Evolutionary conservation across 352 stramenopile species (phyloP).

Genomic region (Globisporangium middletonii): DNA sequence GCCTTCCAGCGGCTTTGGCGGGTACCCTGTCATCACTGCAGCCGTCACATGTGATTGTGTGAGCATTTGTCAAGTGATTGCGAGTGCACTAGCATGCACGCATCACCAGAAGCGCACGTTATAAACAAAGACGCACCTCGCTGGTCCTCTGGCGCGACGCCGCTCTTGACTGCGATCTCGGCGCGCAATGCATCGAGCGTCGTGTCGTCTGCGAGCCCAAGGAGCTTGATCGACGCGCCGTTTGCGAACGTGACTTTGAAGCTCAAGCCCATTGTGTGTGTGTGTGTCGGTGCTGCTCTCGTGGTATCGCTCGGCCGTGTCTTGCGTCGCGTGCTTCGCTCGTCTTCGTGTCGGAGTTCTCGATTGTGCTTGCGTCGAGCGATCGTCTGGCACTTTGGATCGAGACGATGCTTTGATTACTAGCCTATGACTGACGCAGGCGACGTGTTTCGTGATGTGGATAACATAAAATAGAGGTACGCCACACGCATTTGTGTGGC

Average conservation of each 20-base stretch:
- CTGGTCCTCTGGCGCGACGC: conserved; percentile 3
- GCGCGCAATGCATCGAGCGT: conserved; percentile 53
- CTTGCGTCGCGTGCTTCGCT: neutral
- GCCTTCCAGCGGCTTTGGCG: conserved; percentile 30
- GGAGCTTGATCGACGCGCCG: conserved; percentile 67
- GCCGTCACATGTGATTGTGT: conserved; percentile 29
- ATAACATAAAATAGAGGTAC: no score
- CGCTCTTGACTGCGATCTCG: conserved; percentile 42
- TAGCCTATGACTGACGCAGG: no score
- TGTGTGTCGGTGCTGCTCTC: neutral
- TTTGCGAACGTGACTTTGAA: conserved; percentile 79
- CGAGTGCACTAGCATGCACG: neutral
- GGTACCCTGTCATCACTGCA: no score
- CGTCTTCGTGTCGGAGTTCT: conserved; percentile 2
- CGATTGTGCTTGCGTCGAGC: conserved; percentile 2
- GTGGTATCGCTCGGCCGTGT: no score
- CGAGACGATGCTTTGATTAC: no score
- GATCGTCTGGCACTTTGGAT: neutral
- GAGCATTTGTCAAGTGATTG: no score
- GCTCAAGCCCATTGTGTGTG: conserved; percentile 12
- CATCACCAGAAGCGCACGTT: conserved; percentile 4
- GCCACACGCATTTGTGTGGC: no score
- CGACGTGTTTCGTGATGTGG: no score
- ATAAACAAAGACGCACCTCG: conserved; percentile 11
- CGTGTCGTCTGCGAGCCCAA: conserved; percentile 47